Percentiles rank a stretch among this genome's conserved stretches.
Evolutionary conservation across 192 early-diverging fungal genomes (phyloP).

Genomic region (Martensiomyces pterosporus): DNA sequence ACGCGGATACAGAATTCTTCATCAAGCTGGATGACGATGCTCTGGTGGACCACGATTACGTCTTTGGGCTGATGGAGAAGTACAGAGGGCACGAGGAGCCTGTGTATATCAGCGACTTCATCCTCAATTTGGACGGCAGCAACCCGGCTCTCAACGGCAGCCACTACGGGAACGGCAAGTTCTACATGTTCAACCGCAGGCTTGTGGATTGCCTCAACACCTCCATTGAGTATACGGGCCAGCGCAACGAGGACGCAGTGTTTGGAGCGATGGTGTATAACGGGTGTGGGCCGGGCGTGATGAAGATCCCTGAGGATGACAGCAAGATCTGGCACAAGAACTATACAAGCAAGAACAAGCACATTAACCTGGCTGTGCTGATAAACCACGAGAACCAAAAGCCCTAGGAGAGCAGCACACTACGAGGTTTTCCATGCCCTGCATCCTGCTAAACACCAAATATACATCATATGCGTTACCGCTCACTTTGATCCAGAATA

Average conservation of each 20-base stretch:
- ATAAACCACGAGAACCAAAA: too few relatives aligned
- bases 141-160: background rate
- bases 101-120: constrained; percentile 7
- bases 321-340: constrained; percentile 5
- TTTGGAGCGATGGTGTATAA: constrained; percentile 4
- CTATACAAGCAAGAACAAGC: constrained; percentile 2
- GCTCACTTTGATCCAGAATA: too few relatives aligned
- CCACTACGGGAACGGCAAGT: constrained; percentile 7
- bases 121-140: background rate
- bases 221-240: background rate
- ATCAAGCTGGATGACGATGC: constrained; percentile 17
- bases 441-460: too few relatives aligned
- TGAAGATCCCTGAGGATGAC: constrained; percentile 3
- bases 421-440: too few relatives aligned
- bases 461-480: too few relatives aligned
- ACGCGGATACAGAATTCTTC: constrained; percentile 1
- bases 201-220: constrained; percentile 4
- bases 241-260: constrained; percentile 5
- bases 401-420: too few relatives aligned
- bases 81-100: constrained; percentile 3
- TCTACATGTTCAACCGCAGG: constrained; percentile 15
- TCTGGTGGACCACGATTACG: background rate
- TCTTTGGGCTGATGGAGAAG: background rate
- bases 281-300: constrained; percentile 1
- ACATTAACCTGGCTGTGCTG: constrained; percentile 1